Conservation (phyloP, 257 asterid species). For the Thymus quinquecostatus region DNA sequence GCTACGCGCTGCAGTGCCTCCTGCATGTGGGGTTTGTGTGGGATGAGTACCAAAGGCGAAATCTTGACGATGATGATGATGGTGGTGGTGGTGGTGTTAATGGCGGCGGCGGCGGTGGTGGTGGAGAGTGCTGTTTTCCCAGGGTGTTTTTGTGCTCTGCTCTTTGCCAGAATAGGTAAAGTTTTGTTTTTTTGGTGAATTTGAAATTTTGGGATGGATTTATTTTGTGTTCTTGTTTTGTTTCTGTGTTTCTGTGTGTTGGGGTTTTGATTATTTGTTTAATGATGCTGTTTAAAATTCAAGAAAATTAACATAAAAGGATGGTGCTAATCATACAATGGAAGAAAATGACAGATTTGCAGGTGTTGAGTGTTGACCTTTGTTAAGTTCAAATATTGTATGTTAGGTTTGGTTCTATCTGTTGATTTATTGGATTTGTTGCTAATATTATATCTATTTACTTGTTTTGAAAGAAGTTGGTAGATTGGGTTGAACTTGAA, state of each 20-base stretch:
- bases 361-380: conserved; percentile 32
- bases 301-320: background rate
- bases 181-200: background rate
- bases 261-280: conserved; percentile 21
- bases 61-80: conserved; percentile 37
- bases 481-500: conserved; percentile 21
- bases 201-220: background rate
- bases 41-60: conserved; percentile 55
- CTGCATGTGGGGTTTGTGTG: conserved; percentile 76
- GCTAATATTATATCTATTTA: background rate
- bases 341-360: conserved; percentile 30
- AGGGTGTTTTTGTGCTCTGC: conserved; percentile 44
- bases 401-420: conserved; percentile 10
- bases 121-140: conserved; percentile 32
- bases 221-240: background rate
- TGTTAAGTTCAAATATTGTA: conserved; percentile 27
- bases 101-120: background rate
- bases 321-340: conserved; percentile 23
- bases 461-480: conserved; percentile 19
- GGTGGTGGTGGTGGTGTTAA: conserved; percentile 3
- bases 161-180: conserved; percentile 56
- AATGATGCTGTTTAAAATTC: conserved; percentile 20
- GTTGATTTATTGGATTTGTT: conserved; percentile 25
- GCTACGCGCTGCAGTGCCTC: conserved; percentile 82
- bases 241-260: conserved; percentile 12